A percentile compares a stretch with the other conserved stretches of the same genome.
Conservation (phyloP, 2,329 filamentous ascomycete genomes). For the Paecilomyces fulvus region DNA sequence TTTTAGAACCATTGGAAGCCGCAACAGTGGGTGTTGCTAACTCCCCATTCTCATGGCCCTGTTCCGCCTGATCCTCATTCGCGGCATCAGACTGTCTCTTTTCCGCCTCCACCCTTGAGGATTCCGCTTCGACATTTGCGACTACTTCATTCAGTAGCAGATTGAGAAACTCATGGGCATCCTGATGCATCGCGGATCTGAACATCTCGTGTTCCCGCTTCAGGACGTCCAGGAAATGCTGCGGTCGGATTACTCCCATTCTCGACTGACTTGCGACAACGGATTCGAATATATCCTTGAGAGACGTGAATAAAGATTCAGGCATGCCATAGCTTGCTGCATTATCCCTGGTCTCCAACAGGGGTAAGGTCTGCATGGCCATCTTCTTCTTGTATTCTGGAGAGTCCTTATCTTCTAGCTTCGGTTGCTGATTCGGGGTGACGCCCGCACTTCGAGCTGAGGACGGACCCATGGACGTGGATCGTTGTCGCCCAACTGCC, state of each 20-base stretch:
- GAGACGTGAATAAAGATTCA: conserved; percentile 84
- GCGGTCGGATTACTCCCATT: conserved; percentile 83
- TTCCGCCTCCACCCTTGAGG: conserved; percentile 33
- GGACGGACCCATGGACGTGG: conserved; percentile 15
- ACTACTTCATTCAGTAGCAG: conserved; percentile 94
- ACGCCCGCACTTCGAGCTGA: conserved; percentile 43
- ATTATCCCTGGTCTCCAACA: conserved; percentile 79
- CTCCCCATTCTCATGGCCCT: conserved; percentile 43
- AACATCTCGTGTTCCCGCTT: conserved; percentile 97
- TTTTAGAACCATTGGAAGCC: conserved; percentile 34
- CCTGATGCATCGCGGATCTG: conserved; percentile 92
- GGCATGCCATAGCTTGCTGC: conserved; percentile 78
- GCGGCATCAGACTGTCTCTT: conserved; percentile 46
- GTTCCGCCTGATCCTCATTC: conserved; percentile 35
- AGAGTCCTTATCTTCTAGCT: conserved; percentile 89
- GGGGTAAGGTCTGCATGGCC: conserved; percentile 77
- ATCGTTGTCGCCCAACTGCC: conserved; percentile 39
- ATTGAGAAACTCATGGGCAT: conserved; percentile 95
- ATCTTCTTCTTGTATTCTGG: conserved; percentile 98
- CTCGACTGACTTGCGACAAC: conserved; percentile 72
- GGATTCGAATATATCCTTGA: conserved; percentile 94
- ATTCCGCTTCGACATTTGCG: conserved; percentile 82
- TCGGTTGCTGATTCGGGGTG: conserved; percentile 47
- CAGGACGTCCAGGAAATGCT: conserved; percentile 88
- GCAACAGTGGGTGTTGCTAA: conserved; percentile 25